phyloP scores from a whole-genome alignment of 257 asterid species.

The Solanum chiquidenum region DNA sequence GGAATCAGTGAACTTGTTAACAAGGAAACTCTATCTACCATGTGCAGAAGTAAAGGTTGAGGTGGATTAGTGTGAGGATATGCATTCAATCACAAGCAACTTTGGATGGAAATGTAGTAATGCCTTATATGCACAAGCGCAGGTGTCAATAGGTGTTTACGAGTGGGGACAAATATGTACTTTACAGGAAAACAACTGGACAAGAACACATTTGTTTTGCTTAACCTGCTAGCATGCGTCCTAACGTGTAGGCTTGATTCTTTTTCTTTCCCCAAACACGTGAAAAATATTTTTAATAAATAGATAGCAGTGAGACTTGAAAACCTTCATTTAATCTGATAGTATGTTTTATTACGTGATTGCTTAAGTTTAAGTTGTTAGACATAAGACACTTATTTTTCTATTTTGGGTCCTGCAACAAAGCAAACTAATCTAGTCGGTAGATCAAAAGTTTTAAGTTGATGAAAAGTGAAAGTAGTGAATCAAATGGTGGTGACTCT shows the following conservation, averaged over 20 bases:
- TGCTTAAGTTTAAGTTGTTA: neutral
- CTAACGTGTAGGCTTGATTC: neutral
- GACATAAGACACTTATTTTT: neutral
- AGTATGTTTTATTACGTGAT: neutral
- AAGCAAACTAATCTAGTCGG: neutral
- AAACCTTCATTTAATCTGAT: neutral
- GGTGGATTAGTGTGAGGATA: neutral
- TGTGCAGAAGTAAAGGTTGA: neutral
- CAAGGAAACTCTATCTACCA: neutral
- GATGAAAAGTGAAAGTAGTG: neutral
- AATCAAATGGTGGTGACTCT: neutral
- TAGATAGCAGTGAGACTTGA: neutral
- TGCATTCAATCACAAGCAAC: neutral
- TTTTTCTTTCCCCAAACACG: neutral
- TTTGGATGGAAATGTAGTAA: neutral
- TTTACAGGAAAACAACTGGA: neutral
- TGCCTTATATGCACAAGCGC: neutral
- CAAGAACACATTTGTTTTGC: neutral
- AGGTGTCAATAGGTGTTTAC: neutral
- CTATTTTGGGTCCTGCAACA: neutral
- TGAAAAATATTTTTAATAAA: neutral
- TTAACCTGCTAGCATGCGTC: neutral
- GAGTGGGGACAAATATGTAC: neutral
- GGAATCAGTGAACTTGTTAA: neutral
- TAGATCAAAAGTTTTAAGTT: neutral